Percentiles rank a stretch among this genome's conserved stretches.
phyloP scores from a whole-genome alignment of 2,329 filamentous ascomycete genomes.

The Diaporthe sp. region DNA sequence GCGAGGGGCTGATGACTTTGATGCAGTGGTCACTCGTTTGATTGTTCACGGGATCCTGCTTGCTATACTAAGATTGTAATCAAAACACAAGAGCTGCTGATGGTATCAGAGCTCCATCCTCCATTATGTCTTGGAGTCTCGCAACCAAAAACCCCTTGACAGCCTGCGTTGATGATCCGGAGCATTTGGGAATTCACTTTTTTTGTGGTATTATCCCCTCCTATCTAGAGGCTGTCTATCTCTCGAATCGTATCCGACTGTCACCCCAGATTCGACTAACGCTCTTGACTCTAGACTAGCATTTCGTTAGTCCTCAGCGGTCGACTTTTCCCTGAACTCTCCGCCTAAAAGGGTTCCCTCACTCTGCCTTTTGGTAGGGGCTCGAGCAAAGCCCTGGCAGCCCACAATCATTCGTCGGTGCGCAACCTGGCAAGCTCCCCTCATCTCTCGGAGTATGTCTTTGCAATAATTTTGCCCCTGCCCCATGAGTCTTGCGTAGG shows the following conservation, averaged over 20 bases:
- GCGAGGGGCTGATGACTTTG: constrained; percentile 26
- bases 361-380: not conserved
- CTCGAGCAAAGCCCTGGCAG: not conserved
- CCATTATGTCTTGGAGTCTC: not conserved
- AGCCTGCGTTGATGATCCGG: not conserved
- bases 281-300: not conserved
- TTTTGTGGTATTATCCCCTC: constrained; percentile 1
- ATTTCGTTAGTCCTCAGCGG: not conserved
- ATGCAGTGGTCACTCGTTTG: constrained; percentile 29
- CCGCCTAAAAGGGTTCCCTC: not conserved
- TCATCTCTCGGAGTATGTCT: not conserved
- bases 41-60: constrained; percentile 25
- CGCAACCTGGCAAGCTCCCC: not conserved
- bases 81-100: not conserved
- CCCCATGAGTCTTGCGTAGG: not conserved
- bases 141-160: not conserved
- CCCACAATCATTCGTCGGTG: not conserved
- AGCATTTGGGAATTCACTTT: not conserved
- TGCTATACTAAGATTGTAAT: constrained; percentile 36
- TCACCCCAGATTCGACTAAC: not conserved
- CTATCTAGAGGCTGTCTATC: constrained; percentile 18
- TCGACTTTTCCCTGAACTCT: not conserved
- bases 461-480: not conserved
- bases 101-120: not conserved
- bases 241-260: not conserved